Conservation (phyloP, 192 early-diverging fungal species). For the Spizellomyces punctatus region DNA sequence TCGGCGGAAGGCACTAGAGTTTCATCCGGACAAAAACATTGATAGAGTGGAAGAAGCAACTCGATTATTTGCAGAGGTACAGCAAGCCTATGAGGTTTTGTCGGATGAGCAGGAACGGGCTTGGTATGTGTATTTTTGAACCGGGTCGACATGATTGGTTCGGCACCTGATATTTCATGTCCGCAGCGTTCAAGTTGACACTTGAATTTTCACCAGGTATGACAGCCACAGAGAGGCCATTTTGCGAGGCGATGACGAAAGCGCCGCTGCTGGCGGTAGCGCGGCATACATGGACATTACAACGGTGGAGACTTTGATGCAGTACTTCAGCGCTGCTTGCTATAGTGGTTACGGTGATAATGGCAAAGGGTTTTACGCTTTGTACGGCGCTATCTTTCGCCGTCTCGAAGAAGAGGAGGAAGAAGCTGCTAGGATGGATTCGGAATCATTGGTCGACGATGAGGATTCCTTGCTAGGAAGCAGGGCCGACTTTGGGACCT, state of each 20-base stretch:
- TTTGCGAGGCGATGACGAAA: conserved; percentile 75
- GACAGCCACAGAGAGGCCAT: conserved; percentile 93
- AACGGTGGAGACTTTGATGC: conserved; percentile 72
- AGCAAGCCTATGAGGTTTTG: conserved; percentile 91
- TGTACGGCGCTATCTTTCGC: conserved; percentile 79
- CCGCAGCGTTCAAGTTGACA: background rate
- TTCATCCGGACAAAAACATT: conserved; percentile 78
- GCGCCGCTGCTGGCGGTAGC: conserved; percentile 13
- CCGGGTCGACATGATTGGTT: background rate
- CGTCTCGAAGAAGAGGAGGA: conserved; percentile 81
- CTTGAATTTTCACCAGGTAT: conserved; percentile 54
- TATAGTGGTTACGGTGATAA: conserved; percentile 76
- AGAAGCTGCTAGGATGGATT: conserved; percentile 48
- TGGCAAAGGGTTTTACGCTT: conserved; percentile 73
- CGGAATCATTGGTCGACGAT: conserved; percentile 39
- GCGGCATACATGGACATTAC: conserved; percentile 44
- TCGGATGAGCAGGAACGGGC: conserved; percentile 92
- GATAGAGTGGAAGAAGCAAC: conserved; percentile 85
- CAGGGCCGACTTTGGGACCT: conserved; percentile 68
- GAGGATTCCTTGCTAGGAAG: conserved; percentile 41
- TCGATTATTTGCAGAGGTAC: conserved; percentile 83
- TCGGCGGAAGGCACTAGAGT: conserved; percentile 55
- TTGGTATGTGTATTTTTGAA: conserved; percentile 62
- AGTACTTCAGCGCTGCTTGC: conserved; percentile 72
- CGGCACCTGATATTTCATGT: conserved; percentile 27